Percentiles rank a stretch among this genome's conserved stretches.
These are phyloP conservation scores for Phytophthora niederhauseri DNA, from an alignment of 352 stramenopile genomes.

Conservation along the genomic window DNA sequence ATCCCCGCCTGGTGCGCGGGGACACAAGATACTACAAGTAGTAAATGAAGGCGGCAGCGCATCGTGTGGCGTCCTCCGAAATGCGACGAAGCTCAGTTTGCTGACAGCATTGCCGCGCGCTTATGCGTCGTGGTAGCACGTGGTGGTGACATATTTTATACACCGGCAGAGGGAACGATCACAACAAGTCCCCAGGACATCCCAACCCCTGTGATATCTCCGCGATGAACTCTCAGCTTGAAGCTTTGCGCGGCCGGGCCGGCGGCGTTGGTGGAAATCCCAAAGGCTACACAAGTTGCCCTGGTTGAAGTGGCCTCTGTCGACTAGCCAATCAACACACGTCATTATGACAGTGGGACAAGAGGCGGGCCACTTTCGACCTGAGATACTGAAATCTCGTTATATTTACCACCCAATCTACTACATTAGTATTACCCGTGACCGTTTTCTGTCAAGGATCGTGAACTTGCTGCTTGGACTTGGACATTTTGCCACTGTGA, in stretches of 20 bases:
- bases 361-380: background rate
- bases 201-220: background rate
- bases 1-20: background rate
- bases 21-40: background rate
- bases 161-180: background rate
- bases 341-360: background rate
- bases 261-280: background rate
- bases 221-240: background rate
- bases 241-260: background rate
- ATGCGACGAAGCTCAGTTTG: background rate
- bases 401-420: background rate
- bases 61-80: background rate
- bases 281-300: background rate
- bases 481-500: background rate
- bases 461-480: background rate
- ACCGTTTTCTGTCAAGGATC: background rate
- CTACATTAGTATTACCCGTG: background rate
- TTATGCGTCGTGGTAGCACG: background rate
- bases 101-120: background rate
- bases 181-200: background rate
- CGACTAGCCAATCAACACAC: background rate
- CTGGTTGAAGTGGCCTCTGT: background rate
- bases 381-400: background rate
- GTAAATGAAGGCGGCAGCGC: background rate
- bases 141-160: background rate